Base-by-base conservation (phyloP, 1,284 basidiomycete genomes). In the Cryptococcus sp. region DNA sequence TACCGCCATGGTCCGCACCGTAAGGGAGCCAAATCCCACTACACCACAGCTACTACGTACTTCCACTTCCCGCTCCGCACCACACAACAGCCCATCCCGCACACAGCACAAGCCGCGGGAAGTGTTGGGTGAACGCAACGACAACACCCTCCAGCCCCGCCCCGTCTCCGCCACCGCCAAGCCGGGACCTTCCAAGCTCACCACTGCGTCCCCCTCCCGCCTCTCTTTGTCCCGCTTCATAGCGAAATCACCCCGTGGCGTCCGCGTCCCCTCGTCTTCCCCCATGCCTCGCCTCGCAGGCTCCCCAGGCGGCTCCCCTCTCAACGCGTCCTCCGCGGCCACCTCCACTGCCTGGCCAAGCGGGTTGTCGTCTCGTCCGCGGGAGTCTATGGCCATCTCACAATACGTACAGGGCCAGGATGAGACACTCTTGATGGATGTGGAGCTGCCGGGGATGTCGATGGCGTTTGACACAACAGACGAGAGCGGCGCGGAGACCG, bases 381-480 rank as follows among this genome's bases (percentile, higher is more conserved):
- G 58, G 8, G 33, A 36, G 8, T 61, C 55, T 12, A 47, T 55
- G 28, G 20, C 46, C 16, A 43, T 57, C n/a, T 47, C 50, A n/a
- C 21, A 53, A 36, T 36, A 50, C 36, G 12, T 4, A 12, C 6
- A 8, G 39, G 18, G 53, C 23, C 58, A 59, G 12, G 60, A 68
- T 39, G 58, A 60, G 18, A 65, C 65, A 5, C 44, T 65, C 35
- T 39, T 68, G 49, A 33, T 68, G 42, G 56, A 64, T 45, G 57
- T 61, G 39, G 18, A 21, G 36, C 44, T 53, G 6, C 61, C 58
- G 20, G 58, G 56, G 7, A 55, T 60, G 44, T 37, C 51, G 42
- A 7, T 54, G 43, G 50, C 38, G n/a, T 57, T 33, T 40, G 60
- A 55, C 7, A 18, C 45, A 37, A 61, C 55, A 8, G 61, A 60